Evolutionary conservation across 768 basidiomycete species (phyloP).

Genomic region (Rubroboletus pulcherrimus): DNA sequence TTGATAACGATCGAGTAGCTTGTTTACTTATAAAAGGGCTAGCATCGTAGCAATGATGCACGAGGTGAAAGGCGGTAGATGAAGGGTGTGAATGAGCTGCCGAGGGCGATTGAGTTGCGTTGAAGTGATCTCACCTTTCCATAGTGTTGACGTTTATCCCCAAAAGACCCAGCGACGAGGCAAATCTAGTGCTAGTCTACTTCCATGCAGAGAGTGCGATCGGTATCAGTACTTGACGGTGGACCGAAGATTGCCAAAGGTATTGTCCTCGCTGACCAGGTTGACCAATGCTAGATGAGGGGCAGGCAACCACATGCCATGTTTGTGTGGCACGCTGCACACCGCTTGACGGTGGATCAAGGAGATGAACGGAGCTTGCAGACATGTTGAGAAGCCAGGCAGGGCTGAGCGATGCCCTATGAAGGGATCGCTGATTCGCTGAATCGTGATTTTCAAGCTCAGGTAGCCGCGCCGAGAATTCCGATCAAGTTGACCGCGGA

Average conservation of each 20-base stretch:
- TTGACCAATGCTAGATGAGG: not conserved
- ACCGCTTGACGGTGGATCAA: conserved; percentile 1
- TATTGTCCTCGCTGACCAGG: not conserved
- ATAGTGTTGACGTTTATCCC: not conserved
- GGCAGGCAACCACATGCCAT: conserved; percentile 1
- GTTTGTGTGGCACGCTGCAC: not conserved
- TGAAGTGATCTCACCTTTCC: conserved; percentile 8
- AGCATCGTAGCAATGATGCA: not conserved
- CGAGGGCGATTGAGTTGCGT: conserved; percentile 7
- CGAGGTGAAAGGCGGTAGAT: conserved; percentile 4
- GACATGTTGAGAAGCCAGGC: not conserved
- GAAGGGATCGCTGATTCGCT: conserved; percentile 11
- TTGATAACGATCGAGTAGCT: conserved; percentile 1
- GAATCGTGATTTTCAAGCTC: conserved; percentile 22
- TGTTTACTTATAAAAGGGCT: conserved; percentile 5
- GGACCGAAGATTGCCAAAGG: not conserved
- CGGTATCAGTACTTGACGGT: not conserved
- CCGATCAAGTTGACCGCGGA: conserved; percentile 15
- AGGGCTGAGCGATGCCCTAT: not conserved
- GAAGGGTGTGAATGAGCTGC: not conserved
- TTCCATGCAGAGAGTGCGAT: conserved; percentile 6
- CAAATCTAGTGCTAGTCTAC: not conserved
- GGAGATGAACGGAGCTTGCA: not conserved
- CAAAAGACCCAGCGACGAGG: conserved; percentile 1
- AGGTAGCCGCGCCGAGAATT: conserved; percentile 18